Percentiles rank a stretch among this genome's conserved stretches.
Conservation (phyloP, 2,329 filamentous ascomycete genomes). For the Penicillium occitanis region DNA sequence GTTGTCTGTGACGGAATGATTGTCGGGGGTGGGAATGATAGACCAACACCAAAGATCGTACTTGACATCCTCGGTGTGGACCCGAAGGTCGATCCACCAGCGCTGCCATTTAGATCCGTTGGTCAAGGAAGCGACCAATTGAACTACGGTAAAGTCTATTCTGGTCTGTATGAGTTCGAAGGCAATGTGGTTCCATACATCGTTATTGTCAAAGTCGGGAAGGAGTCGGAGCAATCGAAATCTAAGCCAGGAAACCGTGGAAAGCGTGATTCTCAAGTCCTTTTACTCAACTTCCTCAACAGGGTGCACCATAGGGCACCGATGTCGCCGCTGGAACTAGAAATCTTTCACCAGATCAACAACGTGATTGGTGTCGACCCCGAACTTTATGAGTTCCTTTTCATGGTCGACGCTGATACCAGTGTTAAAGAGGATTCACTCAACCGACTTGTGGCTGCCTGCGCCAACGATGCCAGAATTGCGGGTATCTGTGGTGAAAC, state of each 20-base stretch:
- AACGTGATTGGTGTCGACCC: constrained; percentile 98
- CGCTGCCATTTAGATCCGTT: constrained; percentile 90
- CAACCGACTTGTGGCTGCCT: constrained; percentile 88
- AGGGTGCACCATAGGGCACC: constrained; percentile 90
- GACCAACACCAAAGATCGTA: constrained; percentile 95
- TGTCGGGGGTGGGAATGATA: constrained; percentile 91
- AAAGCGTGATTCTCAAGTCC: constrained; percentile 95
- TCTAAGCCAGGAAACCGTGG: constrained; percentile 95
- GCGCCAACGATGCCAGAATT: constrained; percentile 92
- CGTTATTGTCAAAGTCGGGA: constrained; percentile 94
- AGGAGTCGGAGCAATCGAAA: constrained; percentile 88
- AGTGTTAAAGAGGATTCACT: constrained; percentile 88
- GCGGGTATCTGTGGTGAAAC: constrained; percentile 97
- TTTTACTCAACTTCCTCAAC: constrained; percentile 97
- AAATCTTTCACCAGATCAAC: constrained; percentile 99
- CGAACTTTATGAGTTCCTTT: constrained; percentile 91
- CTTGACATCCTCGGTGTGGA: constrained; percentile 96
- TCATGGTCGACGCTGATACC: constrained; percentile 98
- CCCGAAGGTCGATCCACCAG: constrained; percentile 91
- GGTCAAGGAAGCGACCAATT: constrained; percentile 86
- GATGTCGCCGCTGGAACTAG: constrained; percentile 93
- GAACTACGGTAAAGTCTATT: constrained; percentile 98
- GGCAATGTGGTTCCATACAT: constrained; percentile 96
- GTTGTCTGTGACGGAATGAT: constrained; percentile 98
- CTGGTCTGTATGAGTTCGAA: constrained; percentile 94